Base-by-base conservation (phyloP, 1,284 basidiomycete species). In the Volvariella volvacea region DNA sequence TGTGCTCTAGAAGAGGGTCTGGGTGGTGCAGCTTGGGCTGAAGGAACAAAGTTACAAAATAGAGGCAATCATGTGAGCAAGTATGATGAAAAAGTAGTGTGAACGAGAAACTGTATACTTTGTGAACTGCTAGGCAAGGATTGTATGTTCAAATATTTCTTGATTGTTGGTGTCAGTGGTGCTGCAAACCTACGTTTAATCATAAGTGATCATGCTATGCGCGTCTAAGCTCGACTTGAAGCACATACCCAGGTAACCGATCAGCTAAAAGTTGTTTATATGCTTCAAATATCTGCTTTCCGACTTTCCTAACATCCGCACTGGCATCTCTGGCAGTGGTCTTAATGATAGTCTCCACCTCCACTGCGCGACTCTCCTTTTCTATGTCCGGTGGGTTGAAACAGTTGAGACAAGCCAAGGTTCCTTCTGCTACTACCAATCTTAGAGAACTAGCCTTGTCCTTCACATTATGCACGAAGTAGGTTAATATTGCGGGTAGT, bases 301-400 rank as follows among this genome's bases (percentile, higher is more conserved):
- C 76, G 14, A 76, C 62, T 56, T 80, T 83, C 50, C 90, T 68
- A 16, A 90, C 76, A 47, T 88, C 88, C 10, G 81, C 78, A 56
- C 75, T 88, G n/a, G 85, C 74, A 61, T 92, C 89, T 16, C 75
- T 74, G 9, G 81, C 83, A 0, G 83, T 78, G 2, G 64, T 57
- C 47, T 72, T 79, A 53, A 92, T 87, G 39, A 88, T 70, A 16
- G 64, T 68, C 57, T 92, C 89, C 17, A 92, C 68, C 31, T 86
- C 79, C 37, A 68, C 67, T 1, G 78, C 78, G 2, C 83, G 70
- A 0, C 65, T 52, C 42, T 86, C 82, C 54, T 76, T 84, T 60
- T 83, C 80, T 25, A 87, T 56, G 50, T 88, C 84, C 0, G 83
- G 80, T 3, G 83, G 83, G 54, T 88, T 87, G 56, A 81, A 80